Base-by-base conservation (phyloP, 306 rosid genomes). In the Begonia masoniana region DNA sequence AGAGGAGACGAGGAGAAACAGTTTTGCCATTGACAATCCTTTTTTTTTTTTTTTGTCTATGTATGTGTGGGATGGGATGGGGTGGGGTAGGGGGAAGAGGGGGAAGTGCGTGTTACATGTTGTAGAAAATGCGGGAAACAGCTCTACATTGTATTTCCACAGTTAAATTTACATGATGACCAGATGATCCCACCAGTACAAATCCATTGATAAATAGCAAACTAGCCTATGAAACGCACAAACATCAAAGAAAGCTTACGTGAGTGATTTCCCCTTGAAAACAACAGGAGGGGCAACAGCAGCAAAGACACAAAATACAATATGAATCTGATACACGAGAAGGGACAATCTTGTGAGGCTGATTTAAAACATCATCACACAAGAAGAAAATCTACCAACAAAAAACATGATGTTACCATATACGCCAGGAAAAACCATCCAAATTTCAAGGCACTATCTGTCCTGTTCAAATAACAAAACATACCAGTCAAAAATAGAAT, bases 391-490 rank as follows among this genome's bases (percentile, higher is more conserved):
- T 64, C 51, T 31, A 48, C 43, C 66, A 56, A 23, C 61, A 47
- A 52, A 47, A 62, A 13, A 51, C 51, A 41, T 11, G 45, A 9
- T 14, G 49, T 77, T 76, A 71, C 99, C 82, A 43, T 0, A 71
- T 91, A 91, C 64, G 51, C 26, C 61, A 81, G 26, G 79, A 91
- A 91, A 72, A 91, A 91, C 93, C 84, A 78, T 59, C 93, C 81
- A 74, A 91, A 91, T 84, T 82, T 86, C 66, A 92, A 52, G 62
- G 96, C 94, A 77, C 93, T 92, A 67, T 86, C 96, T 10, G 88
- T 86, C 96, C 96, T 86, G 92, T 57, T 50, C 12, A 58, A 3
- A 51, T 16, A 47, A 15, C 24, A 23, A 51, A 10, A 45, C 39
- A 31, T 31, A 31, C 39, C 7, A 31, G 8, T 31, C 24, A 21